Evolutionary conservation across 208 protist species (phyloP).

Genomic region (Herpetomonas tarakana): DNA sequence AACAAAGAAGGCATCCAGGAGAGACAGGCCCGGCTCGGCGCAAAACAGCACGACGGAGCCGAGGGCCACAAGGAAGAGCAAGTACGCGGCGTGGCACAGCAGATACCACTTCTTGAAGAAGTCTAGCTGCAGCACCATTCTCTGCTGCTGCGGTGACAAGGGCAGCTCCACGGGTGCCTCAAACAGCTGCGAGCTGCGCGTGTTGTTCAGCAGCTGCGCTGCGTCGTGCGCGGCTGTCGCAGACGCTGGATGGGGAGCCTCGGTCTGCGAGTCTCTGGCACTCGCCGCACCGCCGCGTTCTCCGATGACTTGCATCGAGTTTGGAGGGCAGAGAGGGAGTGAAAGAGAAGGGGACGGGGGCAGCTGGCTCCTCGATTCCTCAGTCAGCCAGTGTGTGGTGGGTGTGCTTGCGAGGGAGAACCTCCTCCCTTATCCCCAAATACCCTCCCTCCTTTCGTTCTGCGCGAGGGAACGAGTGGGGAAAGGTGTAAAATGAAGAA

Average conservation of each 20-base stretch:
- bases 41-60: conserved; percentile 33
- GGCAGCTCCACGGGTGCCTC: conserved; percentile 42
- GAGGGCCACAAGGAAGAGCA: conserved; percentile 21
- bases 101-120: conserved; percentile 76
- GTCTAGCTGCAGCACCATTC: conserved; percentile 34
- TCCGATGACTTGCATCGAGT: too few relatives aligned
- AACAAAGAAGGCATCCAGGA: conserved; percentile 61
- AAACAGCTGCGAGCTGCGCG: conserved; percentile 54
- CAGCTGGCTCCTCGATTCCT: too few relatives aligned
- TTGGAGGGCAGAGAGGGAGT: too few relatives aligned
- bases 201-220: conserved; percentile 3
- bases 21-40: conserved; percentile 13
- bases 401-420: too few relatives aligned
- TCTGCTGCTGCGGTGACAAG: conserved; percentile 34
- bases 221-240: neutral
- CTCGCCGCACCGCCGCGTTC: too few relatives aligned
- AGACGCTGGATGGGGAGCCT: conserved; percentile 2
- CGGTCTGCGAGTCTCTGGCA: neutral
- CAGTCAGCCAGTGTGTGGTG: too few relatives aligned
- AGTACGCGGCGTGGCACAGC: conserved; percentile 51
- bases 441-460: too few relatives aligned
- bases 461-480: too few relatives aligned
- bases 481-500: too few relatives aligned
- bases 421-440: too few relatives aligned
- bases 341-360: too few relatives aligned